phyloP scores from a whole-genome alignment of 208 protist species.

The Trichomonas gallinae region DNA sequence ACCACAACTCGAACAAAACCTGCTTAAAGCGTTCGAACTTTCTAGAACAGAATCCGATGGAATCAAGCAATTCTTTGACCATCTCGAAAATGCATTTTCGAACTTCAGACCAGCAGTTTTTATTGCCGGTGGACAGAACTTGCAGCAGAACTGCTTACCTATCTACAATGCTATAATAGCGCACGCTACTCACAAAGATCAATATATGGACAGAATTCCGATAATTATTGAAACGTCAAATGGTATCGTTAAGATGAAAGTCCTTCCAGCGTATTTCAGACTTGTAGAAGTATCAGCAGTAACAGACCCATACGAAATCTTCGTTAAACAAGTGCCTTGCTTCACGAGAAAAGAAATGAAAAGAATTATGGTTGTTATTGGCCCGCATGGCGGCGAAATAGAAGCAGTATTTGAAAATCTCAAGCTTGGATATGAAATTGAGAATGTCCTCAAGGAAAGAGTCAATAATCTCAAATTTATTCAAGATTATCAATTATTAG shows the following conservation, averaged over 20 bases:
- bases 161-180: neutral
- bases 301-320: neutral
- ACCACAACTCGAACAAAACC: neutral
- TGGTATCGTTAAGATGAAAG: neutral
- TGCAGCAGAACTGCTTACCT: neutral
- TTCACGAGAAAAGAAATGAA: neutral
- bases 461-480: neutral
- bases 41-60: neutral
- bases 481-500: neutral
- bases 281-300: neutral
- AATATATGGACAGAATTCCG: neutral
- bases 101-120: neutral
- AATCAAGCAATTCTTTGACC: neutral
- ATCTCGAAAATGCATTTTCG: neutral
- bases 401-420: neutral
- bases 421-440: neutral
- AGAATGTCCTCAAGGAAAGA: neutral
- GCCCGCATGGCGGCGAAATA: neutral
- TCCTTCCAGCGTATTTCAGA: neutral
- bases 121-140: neutral
- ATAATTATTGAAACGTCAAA: neutral
- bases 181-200: neutral
- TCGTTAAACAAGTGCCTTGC: neutral
- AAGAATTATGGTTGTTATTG: neutral
- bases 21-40: neutral